Conservation (phyloP, 345 rosid species). For the Arabis hirsuta region DNA sequence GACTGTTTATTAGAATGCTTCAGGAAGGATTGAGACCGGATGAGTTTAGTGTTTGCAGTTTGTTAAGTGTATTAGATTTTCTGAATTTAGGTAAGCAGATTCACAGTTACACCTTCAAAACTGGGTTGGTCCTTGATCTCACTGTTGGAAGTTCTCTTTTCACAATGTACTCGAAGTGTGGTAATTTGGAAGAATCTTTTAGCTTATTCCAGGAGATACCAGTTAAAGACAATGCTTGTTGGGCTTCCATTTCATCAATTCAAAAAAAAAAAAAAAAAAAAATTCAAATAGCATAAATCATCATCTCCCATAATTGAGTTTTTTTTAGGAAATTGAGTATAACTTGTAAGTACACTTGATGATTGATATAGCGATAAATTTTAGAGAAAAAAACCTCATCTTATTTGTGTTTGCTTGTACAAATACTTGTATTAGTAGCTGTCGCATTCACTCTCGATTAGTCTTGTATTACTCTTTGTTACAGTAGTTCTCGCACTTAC, state of each 20-base stretch:
- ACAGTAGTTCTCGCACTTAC: too few relatives aligned
- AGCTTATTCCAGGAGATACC: conserved; percentile 61
- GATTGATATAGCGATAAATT: too few relatives aligned
- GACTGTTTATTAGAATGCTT: conserved; percentile 57
- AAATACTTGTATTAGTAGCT: too few relatives aligned
- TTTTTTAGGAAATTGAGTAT: too few relatives aligned
- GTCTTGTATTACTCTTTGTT: too few relatives aligned
- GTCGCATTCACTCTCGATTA: too few relatives aligned
- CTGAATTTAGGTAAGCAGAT: conserved; percentile 61
- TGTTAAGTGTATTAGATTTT: conserved; percentile 56
- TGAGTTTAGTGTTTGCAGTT: conserved; percentile 59
- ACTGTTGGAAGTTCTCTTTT: conserved; percentile 73
- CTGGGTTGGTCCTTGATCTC: conserved; percentile 57
- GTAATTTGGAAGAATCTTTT: conserved; percentile 64
- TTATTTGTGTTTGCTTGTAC: too few relatives aligned
- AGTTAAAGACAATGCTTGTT: conserved; percentile 64
- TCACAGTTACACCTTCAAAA: conserved; percentile 63
- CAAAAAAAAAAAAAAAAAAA: too few relatives aligned
- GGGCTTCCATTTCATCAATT: conserved; percentile 90
- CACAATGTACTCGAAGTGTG: conserved; percentile 82
- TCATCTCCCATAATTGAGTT: too few relatives aligned
- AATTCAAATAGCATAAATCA: too few relatives aligned
- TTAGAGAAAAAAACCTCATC: too few relatives aligned
- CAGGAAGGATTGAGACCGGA: conserved; percentile 62
- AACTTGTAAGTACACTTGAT: too few relatives aligned